Evolutionary conservation across 192 early-diverging fungal genomes (phyloP).

Genomic region (Gaertneriomyces semiglobifer): DNA sequence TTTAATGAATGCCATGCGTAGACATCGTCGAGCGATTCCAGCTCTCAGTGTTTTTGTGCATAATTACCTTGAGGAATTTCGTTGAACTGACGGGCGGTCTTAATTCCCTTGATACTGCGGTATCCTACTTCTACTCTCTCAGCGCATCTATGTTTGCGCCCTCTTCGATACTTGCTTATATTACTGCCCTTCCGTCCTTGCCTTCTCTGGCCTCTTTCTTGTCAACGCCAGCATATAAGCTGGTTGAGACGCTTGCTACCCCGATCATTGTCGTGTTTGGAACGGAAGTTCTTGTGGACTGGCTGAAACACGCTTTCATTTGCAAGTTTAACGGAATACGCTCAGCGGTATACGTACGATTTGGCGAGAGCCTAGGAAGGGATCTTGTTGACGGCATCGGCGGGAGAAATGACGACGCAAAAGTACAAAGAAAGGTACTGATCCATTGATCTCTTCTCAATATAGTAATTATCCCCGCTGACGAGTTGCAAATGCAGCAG

Average conservation of each 20-base stretch:
- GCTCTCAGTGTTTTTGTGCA: conserved; percentile 76
- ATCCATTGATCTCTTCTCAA: too few relatives aligned
- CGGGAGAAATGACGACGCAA: neutral
- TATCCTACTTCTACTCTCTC: conserved; percentile 23
- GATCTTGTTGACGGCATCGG: conserved; percentile 52
- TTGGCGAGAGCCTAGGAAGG: conserved; percentile 80
- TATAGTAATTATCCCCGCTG: too few relatives aligned
- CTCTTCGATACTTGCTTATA: neutral
- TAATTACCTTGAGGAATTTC: conserved; percentile 87
- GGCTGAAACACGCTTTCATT: conserved; percentile 98
- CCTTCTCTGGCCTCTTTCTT: conserved; percentile 11
- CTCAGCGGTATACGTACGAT: conserved; percentile 81
- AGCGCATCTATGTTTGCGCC: conserved; percentile 50
- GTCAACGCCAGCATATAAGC: conserved; percentile 56
- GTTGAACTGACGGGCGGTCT: conserved; percentile 68
- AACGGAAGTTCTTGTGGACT: conserved; percentile 91
- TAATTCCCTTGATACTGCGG: conserved; percentile 18
- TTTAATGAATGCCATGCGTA: conserved; percentile 26
- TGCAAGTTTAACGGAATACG: conserved; percentile 94
- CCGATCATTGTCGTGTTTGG: conserved; percentile 83
- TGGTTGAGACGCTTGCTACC: conserved; percentile 59
- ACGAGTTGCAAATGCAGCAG: conserved; percentile 34
- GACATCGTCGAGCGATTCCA: conserved; percentile 98
- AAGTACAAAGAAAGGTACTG: neutral
- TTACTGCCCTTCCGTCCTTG: conserved; percentile 1